Evolutionary conservation across 129 eudicot species (phyloP), one percentile per base, ranked within the genome.

Genomic region (Centrapalus pauciflorus): DNA sequence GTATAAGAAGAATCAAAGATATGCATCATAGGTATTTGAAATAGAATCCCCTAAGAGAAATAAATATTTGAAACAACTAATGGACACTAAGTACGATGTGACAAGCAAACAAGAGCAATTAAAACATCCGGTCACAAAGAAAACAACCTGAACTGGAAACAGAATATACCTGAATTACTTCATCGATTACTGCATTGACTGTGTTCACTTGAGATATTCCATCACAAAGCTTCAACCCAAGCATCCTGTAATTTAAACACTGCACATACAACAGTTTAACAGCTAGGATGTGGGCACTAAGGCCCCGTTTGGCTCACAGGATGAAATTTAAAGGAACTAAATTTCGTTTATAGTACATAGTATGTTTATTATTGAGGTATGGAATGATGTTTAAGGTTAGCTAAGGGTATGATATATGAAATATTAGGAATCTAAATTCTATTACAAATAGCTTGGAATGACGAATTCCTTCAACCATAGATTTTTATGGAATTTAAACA

Each of bases 171-270:
- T 86, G 81, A 59, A 84, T 77, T 52, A 90, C 75, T 77, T 84
- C 79, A 59, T 84, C 77, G 64, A 84, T 70, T 11, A 90, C 78
- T 54, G 74, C 72, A 32, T 61, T 72, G 30, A 78, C 79, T 49
- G 51, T 49, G 52, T 74, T 78, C 80, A 80, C 67, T 67, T 72
- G 82, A 67, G 79, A 73, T 71, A 79, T 78, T 50, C 74, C 79
- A 79, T 86, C 97, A 59, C 83, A 81, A 51, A 90, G 79, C 83
- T 88, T 90, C 61, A 84, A 70, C 55, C 97, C 97, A 80, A 86
- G 89, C 76, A 86, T 76, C 77, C 79, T 82, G 86, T 79, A 86
- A 80, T 90, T 90, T 64, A 84, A 71, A 61, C 80, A 77, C 97
- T 90, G 76, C 80, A 81, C 66, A 75, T 9, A 32, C 3, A 80